Base-by-base conservation (phyloP, 2,329 filamentous ascomycete species). In the Aurifilum marmelostoma region DNA sequence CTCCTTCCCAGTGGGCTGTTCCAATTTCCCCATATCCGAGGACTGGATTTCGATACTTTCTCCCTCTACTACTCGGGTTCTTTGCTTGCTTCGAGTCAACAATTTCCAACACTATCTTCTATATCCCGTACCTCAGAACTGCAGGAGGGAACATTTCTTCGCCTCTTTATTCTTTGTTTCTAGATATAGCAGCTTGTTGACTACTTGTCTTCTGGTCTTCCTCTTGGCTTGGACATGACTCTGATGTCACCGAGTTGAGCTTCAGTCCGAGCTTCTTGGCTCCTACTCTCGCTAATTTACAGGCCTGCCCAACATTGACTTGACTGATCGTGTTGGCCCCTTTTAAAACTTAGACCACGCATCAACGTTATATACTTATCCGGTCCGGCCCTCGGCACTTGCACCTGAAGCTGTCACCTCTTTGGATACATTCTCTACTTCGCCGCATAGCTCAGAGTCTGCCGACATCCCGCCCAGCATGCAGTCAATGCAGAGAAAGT, bases 401-500 rank as follows among this genome's bases (percentile, higher is more conserved):
- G 24, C 60, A 5, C 29, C 34, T 52, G 27, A 11, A 29, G 8
- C 6, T 43, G 29, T 21, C 16, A 14, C 21, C 39, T 34, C 37
- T 47, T 2, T 12, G 27, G 7, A n/a, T 34, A 43, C 24, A n/a
- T 11, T 47, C 12, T 56, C 21, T 27, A 50, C n/a, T 21, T 29
- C 56, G 41, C 29, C 43, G 54, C 32, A 27, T 4, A 34, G 24
- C 32, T 39, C 18, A 14, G 24, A 14, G 29, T 12, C 8, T 39
- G 50, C 47, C 65, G 43, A 56, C 39, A 34, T 16, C 61, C 58
- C 54, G 27, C 39, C 67, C 74, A 85, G 74, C 60, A 92, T 92
- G 89, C 88, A 91, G 78, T 87, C 88, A 59, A 86, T 96, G 80
- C 89, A 94, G 76, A 85, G 92, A 72, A 88, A 90, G 75, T 90